phyloP scores from a whole-genome alignment of 257 asterid genomes.

The Misopates orontium region DNA sequence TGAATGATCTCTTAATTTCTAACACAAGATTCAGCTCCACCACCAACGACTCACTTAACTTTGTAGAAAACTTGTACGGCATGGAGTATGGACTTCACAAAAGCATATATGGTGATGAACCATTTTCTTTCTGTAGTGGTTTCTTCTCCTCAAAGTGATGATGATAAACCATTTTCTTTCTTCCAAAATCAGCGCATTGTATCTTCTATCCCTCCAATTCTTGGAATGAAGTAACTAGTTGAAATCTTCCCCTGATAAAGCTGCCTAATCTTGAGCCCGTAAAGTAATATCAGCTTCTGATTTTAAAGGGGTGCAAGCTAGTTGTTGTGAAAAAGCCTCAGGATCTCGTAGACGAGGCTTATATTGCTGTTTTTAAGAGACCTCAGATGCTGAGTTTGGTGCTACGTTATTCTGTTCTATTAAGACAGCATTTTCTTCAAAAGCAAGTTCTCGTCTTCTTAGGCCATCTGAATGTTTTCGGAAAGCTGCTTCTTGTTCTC shows the following conservation, averaged over 20 bases:
- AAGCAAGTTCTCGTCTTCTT: constrained; percentile 16
- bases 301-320: neutral
- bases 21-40: too few relatives aligned
- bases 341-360: neutral
- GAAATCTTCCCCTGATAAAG: neutral
- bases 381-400: neutral
- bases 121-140: too few relatives aligned
- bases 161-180: too few relatives aligned
- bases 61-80: too few relatives aligned
- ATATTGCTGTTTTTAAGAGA: neutral
- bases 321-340: neutral
- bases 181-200: too few relatives aligned
- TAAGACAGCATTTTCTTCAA: constrained; percentile 11
- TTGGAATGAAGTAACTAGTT: too few relatives aligned
- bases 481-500: constrained; percentile 21
- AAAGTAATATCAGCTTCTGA: neutral
- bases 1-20: too few relatives aligned
- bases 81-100: too few relatives aligned
- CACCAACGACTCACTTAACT: too few relatives aligned
- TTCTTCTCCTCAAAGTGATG: too few relatives aligned
- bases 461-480: constrained; percentile 10
- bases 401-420: neutral
- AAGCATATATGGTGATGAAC: too few relatives aligned
- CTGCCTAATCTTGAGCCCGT: neutral
- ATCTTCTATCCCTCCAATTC: too few relatives aligned